These are phyloP conservation scores for Laburnicola sp. DNA, from an alignment of 2,329 filamentous ascomycete genomes.

Conservation along the genomic window DNA sequence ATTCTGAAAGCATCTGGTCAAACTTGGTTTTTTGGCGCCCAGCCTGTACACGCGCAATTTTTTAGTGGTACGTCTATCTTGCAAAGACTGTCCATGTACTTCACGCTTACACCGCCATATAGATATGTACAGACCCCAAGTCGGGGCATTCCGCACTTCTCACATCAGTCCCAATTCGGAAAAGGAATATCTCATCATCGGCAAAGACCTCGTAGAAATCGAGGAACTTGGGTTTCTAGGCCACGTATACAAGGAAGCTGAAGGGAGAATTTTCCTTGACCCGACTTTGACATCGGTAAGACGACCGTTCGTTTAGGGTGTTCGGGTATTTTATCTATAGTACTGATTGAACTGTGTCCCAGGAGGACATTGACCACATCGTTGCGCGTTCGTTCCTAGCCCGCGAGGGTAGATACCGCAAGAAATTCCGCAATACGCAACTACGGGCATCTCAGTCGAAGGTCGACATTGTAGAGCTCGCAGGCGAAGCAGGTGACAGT, in stretches of 20 bases:
- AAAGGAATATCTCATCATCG: conserved; percentile 12
- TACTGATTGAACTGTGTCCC: neutral
- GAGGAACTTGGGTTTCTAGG: conserved; percentile 9
- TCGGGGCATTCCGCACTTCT: neutral
- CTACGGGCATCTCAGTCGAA: neutral
- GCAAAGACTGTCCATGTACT: too few relatives aligned
- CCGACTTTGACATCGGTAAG: conserved; percentile 3
- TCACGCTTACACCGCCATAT: neutral
- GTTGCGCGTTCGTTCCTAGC: conserved; percentile 8
- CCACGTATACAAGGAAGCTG: conserved; percentile 5
- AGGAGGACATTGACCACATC: conserved; percentile 12
- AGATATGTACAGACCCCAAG: conserved; percentile 12
- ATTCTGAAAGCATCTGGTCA: conserved; percentile 1
- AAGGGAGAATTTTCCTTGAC: conserved; percentile 3
- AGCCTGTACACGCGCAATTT: conserved; percentile 12
- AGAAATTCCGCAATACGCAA: conserved; percentile 3
- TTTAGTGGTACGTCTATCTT: conserved; percentile 7
- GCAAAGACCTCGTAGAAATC: conserved; percentile 9
- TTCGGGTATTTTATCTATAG: too few relatives aligned
- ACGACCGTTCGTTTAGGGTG: too few relatives aligned
- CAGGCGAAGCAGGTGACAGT: conserved; percentile 4
- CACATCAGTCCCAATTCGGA: neutral
- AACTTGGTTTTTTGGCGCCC: conserved; percentile 5
- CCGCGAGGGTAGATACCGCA: conserved; percentile 5
- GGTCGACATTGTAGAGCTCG: conserved; percentile 1